A percentile compares a stretch with the other conserved stretches of the same genome.
Evolutionary conservation across 345 rosid genomes (phyloP).

Genomic region (Anastatica hierochuntica): DNA sequence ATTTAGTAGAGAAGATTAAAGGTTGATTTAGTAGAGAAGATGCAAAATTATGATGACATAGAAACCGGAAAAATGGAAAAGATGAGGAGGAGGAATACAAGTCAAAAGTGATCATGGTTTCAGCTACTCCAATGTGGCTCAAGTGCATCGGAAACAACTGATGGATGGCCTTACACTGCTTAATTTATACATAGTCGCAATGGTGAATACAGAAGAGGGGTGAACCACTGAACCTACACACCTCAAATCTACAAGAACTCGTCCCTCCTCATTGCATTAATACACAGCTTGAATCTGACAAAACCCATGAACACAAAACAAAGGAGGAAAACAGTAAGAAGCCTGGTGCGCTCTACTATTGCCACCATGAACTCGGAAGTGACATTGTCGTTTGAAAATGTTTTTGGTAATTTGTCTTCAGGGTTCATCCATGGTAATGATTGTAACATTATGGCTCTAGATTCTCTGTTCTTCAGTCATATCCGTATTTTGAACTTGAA

Average conservation of each 20-base stretch:
- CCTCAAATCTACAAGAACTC: conserved; percentile 46
- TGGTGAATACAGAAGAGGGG: too few relatives aligned
- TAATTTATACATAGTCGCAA: conserved; percentile 27
- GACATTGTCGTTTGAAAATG: conserved; percentile 43
- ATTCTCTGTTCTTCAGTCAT: neutral
- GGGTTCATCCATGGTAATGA: conserved; percentile 31
- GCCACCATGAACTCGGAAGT: conserved; percentile 62
- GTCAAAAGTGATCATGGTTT: conserved; percentile 28
- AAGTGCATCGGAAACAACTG: conserved; percentile 58
- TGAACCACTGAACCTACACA: conserved; percentile 1
- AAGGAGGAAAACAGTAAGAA: too few relatives aligned
- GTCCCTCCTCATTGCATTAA: conserved; percentile 86
- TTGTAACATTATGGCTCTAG: neutral
- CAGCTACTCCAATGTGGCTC: conserved; percentile 74
- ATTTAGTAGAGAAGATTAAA: too few relatives aligned
- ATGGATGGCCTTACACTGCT: conserved; percentile 20
- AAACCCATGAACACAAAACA: conserved; percentile 39
- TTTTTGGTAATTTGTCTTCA: conserved; percentile 31
- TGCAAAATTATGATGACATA: conserved; percentile 10
- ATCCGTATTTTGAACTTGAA: too few relatives aligned
- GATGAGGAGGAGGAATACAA: conserved; percentile 5
- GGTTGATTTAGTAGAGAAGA: too few relatives aligned
- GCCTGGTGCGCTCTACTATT: conserved; percentile 64
- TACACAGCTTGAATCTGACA: conserved; percentile 91
- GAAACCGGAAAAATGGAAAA: conserved; percentile 13